Conservation (phyloP, 164 flowering plant species). For the Aristolochia californica region DNA sequence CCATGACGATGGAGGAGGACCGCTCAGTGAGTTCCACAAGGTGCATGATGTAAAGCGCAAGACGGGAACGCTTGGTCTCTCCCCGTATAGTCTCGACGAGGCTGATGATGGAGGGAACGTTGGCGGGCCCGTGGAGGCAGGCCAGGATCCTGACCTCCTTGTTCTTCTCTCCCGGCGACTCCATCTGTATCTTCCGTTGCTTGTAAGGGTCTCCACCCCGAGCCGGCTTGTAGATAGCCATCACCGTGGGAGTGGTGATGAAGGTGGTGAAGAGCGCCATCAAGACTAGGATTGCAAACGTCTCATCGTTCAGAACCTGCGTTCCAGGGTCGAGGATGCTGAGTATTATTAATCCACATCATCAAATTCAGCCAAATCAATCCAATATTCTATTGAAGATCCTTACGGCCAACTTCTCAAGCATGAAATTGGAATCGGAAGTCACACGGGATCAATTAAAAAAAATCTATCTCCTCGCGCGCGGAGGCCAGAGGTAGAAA, state of each 20-base stretch:
- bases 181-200: slow-evolving; percentile 11
- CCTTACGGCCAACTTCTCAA: too few relatives aligned
- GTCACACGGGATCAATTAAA: too few relatives aligned
- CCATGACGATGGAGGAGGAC: slow-evolving; percentile 56
- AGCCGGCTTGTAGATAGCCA: slow-evolving; percentile 54
- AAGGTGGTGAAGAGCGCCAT: slow-evolving; percentile 82
- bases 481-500: too few relatives aligned
- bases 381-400: too few relatives aligned
- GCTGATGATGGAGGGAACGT: slow-evolving; percentile 41
- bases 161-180: slow-evolving; percentile 8
- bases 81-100: slow-evolving; percentile 44
- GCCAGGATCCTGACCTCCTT: slow-evolving; percentile 43
- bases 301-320: slow-evolving; percentile 68
- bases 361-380: too few relatives aligned
- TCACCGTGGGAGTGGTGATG: slow-evolving; percentile 60
- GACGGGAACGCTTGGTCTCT: slow-evolving; percentile 19
- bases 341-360: too few relatives aligned
- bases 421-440: too few relatives aligned
- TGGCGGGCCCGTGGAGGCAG: slow-evolving; percentile 44
- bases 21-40: slow-evolving; percentile 67
- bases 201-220: slow-evolving; percentile 10
- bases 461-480: too few relatives aligned
- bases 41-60: slow-evolving; percentile 43
- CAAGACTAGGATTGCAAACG: slow-evolving; percentile 60
- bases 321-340: not conserved